Conservation (phyloP, 176 grass and related monocot species). For the Ensete ventricosum region DNA sequence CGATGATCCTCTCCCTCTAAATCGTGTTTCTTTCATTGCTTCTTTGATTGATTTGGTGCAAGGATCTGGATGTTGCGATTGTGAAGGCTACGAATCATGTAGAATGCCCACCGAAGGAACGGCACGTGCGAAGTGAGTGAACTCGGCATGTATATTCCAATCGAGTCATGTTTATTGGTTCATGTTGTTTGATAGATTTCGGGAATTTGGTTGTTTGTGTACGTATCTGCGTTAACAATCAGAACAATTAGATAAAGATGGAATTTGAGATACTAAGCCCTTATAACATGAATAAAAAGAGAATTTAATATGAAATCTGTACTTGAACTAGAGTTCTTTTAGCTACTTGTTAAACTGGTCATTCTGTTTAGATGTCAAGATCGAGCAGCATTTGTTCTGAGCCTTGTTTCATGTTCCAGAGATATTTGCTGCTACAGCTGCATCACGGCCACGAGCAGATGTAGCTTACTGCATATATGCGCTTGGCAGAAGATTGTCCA, state of each 20-base stretch:
- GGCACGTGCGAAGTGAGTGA: conserved; percentile 80
- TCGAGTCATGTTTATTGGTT: background rate
- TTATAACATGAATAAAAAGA: no score
- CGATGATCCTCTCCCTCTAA: no score
- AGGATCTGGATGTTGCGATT: conserved; percentile 96
- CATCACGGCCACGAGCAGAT: conserved; percentile 52
- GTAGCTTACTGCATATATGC: conserved; percentile 79
- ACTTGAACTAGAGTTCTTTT: background rate
- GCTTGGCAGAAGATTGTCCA: conserved; percentile 66
- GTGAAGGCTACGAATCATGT: conserved; percentile 97
- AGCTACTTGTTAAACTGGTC: conserved; percentile 25
- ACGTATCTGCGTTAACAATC: background rate
- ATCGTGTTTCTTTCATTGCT: background rate
- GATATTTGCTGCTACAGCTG: conserved; percentile 51
- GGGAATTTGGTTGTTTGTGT: background rate
- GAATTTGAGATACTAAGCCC: no score
- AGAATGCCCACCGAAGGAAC: conserved; percentile 89
- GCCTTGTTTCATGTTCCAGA: conserved; percentile 1
- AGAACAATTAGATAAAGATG: no score
- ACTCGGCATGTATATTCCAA: background rate
- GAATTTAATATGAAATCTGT: no score
- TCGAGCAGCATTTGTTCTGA: background rate
- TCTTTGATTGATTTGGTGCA: conserved; percentile 3
- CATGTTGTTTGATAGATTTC: background rate
- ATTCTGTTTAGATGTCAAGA: no score